Evolutionary conservation across 2,329 filamentous ascomycete species (phyloP).

Genomic region (Acrocalymma vagum): DNA sequence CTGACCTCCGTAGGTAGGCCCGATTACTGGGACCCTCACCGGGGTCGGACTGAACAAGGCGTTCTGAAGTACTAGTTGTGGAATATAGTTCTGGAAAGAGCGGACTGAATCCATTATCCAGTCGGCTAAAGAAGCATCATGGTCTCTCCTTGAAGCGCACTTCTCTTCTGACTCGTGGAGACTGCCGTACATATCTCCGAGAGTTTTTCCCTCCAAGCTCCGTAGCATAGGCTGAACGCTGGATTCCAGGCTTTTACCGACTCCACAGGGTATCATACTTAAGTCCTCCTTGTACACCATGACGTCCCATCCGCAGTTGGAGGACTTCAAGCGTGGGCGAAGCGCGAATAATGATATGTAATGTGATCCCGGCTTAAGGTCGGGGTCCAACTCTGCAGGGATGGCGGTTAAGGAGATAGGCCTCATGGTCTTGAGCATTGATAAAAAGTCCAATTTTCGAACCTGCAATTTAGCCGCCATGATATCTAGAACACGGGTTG

Average conservation of each 20-base stretch:
- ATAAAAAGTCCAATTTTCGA: slow-evolving; percentile 63
- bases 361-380: slow-evolving; percentile 7
- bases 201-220: slow-evolving; percentile 15
- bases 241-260: slow-evolving; percentile 35
- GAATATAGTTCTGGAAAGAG: slow-evolving; percentile 37
- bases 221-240: slow-evolving; percentile 15
- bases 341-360: slow-evolving; percentile 29
- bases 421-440: slow-evolving; percentile 71
- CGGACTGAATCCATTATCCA: slow-evolving; percentile 37
- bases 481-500: slow-evolving; percentile 62
- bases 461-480: slow-evolving; percentile 78
- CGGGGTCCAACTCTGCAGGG: slow-evolving; percentile 42
- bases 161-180: slow-evolving; percentile 1
- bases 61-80: slow-evolving; percentile 45
- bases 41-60: slow-evolving; percentile 46
- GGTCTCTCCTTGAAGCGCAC: slow-evolving; percentile 7
- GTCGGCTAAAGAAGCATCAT: slow-evolving; percentile 40
- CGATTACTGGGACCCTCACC: slow-evolving; percentile 20
- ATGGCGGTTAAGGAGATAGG: slow-evolving; percentile 59
- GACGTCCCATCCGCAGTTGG: slow-evolving; percentile 50
- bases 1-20: slow-evolving; percentile 8
- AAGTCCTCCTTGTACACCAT: slow-evolving; percentile 45
- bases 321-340: slow-evolving; percentile 44
- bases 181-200: slow-evolving; percentile 3
- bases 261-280: slow-evolving; percentile 45